Percentiles rank a stretch among this genome's conserved stretches.
phyloP scores from a whole-genome alignment of 2,329 filamentous ascomycete species.

The Trichoderma sp. region DNA sequence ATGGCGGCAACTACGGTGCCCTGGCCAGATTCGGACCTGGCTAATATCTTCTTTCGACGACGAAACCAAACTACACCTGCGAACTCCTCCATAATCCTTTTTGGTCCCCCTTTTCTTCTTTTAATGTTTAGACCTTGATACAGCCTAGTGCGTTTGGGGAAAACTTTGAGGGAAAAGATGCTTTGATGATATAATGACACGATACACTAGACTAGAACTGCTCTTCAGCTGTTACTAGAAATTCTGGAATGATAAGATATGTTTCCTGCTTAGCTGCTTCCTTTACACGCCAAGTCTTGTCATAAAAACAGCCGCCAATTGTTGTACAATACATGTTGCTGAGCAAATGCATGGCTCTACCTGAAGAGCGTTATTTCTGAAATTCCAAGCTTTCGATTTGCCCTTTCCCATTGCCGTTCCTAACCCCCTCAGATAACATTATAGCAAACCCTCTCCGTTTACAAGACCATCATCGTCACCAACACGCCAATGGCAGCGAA shows the following conservation, averaged over 20 bases:
- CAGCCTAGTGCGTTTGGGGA: neutral
- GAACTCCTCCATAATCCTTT: neutral
- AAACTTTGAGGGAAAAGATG: neutral
- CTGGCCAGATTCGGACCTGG: constrained; percentile 51
- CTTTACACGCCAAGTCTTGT: neutral
- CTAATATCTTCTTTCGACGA: constrained; percentile 24
- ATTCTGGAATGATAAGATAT: constrained; percentile 7
- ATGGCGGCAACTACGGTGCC: constrained; percentile 54
- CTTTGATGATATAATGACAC: constrained; percentile 17
- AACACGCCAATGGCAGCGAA: neutral
- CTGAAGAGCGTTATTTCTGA: neutral
- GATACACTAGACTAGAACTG: constrained; percentile 17
- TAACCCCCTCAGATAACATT: neutral
- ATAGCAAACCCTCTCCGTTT: neutral
- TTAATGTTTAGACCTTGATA: constrained; percentile 14
- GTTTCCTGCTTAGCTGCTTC: neutral
- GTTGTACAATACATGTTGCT: constrained; percentile 10
- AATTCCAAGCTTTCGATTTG: neutral
- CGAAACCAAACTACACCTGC: neutral
- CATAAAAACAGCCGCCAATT: neutral
- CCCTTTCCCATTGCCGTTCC: neutral
- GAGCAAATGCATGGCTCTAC: neutral
- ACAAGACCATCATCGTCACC: neutral
- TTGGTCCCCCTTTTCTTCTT: neutral
- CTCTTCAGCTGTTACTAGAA: constrained; percentile 6